Conservation (phyloP, 2,329 filamentous ascomycete genomes). For the Penicillium sp. region DNA sequence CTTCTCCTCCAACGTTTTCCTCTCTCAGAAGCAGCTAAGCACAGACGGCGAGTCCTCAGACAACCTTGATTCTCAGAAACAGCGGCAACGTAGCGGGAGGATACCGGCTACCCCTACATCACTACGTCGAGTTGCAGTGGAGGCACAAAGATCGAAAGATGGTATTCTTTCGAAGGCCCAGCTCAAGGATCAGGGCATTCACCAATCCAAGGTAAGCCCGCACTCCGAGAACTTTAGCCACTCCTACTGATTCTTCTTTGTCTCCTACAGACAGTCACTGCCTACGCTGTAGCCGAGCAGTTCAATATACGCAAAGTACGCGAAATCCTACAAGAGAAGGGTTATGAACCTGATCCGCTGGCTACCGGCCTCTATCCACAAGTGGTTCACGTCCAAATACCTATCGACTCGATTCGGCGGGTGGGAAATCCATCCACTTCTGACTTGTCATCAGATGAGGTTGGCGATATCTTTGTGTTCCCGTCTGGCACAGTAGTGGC, state of each 20-base stretch:
- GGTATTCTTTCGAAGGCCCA: slow-evolving; percentile 55
- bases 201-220: slow-evolving; percentile 42
- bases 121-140: slow-evolving; percentile 80
- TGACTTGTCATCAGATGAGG: slow-evolving; percentile 48
- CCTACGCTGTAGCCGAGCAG: slow-evolving; percentile 69
- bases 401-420: slow-evolving; percentile 51
- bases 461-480: slow-evolving; percentile 92
- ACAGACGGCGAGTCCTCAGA: slow-evolving; percentile 24
- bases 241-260: slow-evolving; percentile 10
- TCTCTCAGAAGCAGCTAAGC: slow-evolving; percentile 47
- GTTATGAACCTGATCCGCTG: slow-evolving; percentile 65
- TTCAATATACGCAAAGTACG: slow-evolving; percentile 64
- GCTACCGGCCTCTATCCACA: slow-evolving; percentile 66
- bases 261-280: slow-evolving; percentile 57
- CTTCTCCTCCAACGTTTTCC: slow-evolving; percentile 66
- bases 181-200: slow-evolving; percentile 40
- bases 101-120: slow-evolving; percentile 68
- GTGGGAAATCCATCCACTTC: slow-evolving; percentile 46
- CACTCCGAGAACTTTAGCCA: background rate
- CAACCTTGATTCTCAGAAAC: slow-evolving; percentile 33
- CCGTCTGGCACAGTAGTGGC: slow-evolving; percentile 91
- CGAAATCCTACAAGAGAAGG: slow-evolving; percentile 60
- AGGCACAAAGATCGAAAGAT: slow-evolving; percentile 69
- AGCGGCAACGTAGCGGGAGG: slow-evolving; percentile 55
- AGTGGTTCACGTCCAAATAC: slow-evolving; percentile 63